A percentile compares a stretch with the other conserved stretches of the same genome.
These are phyloP conservation scores for Cryptococcus sp. DNA, from an alignment of 1,284 basidiomycete genomes.

Conservation along the genomic window DNA sequence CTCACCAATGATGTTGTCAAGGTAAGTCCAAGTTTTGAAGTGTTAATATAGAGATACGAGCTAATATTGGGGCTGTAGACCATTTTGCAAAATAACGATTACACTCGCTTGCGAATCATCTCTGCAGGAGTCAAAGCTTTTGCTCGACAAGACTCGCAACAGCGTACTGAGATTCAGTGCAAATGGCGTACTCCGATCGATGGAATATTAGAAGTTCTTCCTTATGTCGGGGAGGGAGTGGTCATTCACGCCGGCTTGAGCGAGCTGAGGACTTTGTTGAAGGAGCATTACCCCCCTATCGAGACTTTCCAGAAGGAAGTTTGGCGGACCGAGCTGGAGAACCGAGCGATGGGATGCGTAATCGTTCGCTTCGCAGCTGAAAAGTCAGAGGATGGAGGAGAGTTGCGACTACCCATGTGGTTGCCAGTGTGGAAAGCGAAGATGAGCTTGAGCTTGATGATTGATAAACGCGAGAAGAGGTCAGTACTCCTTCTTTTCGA, in stretches of 20 bases:
- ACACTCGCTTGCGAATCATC: slow-evolving; percentile 79
- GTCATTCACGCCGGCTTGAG: slow-evolving; percentile 65
- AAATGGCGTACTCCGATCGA: slow-evolving; percentile 75
- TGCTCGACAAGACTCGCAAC: slow-evolving; percentile 58
- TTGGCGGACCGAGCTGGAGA: slow-evolving; percentile 26
- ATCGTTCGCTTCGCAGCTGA: slow-evolving; percentile 68
- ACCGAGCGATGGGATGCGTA: slow-evolving; percentile 63
- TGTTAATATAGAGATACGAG: not conserved
- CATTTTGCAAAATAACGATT: slow-evolving; percentile 80
- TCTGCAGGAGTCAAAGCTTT: slow-evolving; percentile 84
- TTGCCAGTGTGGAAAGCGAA: slow-evolving; percentile 91
- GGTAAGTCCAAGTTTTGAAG: slow-evolving; percentile 27
- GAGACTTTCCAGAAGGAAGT: slow-evolving; percentile 63
- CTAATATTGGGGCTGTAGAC: slow-evolving; percentile 38
- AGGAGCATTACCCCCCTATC: slow-evolving; percentile 75
- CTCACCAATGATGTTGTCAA: slow-evolving; percentile 84
- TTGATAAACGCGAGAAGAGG: slow-evolving; percentile 94
- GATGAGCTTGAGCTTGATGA: slow-evolving; percentile 80
- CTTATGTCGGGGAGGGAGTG: slow-evolving; percentile 67
- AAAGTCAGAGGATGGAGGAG: slow-evolving; percentile 57
- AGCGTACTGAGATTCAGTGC: slow-evolving; percentile 55
- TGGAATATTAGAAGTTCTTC: slow-evolving; percentile 77
- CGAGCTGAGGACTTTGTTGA: slow-evolving; percentile 67
- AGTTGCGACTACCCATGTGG: slow-evolving; percentile 68
- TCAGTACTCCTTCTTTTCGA: slow-evolving; percentile 43